Percentiles rank a stretch among this genome's conserved stretches.
Evolutionary conservation across 1,284 basidiomycete species (phyloP).

Genomic region (Microbotryomycetes sp.): DNA sequence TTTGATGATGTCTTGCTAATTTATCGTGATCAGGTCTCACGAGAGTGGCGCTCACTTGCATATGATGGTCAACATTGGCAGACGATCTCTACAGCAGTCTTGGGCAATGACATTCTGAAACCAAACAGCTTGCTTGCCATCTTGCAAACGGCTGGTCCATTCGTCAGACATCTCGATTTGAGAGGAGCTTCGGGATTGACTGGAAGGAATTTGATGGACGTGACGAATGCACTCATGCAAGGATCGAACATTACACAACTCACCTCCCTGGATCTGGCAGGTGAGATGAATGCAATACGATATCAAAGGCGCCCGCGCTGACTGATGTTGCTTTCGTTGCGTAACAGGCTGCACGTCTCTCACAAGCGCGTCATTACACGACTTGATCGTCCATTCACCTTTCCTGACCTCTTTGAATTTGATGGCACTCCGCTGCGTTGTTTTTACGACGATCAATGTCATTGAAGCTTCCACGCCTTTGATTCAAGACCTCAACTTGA

Average conservation of each 20-base stretch:
- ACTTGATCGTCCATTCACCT: slow-evolving; percentile 63
- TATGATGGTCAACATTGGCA: slow-evolving; percentile 85
- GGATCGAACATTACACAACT: slow-evolving; percentile 33
- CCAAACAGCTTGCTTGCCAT: slow-evolving; percentile 48
- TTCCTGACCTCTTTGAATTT: slow-evolving; percentile 56
- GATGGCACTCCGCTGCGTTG: slow-evolving; percentile 61
- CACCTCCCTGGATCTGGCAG: slow-evolving; percentile 54
- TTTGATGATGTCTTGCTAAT: neutral
- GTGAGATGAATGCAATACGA: neutral
- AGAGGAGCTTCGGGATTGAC: slow-evolving; percentile 48
- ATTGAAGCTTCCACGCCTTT: slow-evolving; percentile 54
- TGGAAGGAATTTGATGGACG: neutral
- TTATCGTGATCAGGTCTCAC: slow-evolving; percentile 59
- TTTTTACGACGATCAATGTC: slow-evolving; percentile 62
- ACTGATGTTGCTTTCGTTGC: too few species aligned
- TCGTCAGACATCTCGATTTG: slow-evolving; percentile 59
- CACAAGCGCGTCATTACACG: slow-evolving; percentile 59
- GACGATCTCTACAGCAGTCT: slow-evolving; percentile 53
- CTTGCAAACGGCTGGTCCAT: slow-evolving; percentile 53
- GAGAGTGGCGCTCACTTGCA: slow-evolving; percentile 66
- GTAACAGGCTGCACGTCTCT: slow-evolving; percentile 65
- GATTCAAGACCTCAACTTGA: slow-evolving; percentile 62
- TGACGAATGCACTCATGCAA: neutral
- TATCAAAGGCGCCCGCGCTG: too few species aligned
- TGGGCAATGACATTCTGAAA: slow-evolving; percentile 49